Percentiles rank a stretch among this genome's conserved stretches.
Evolutionary conservation across 805 yeast species (phyloP).

Genomic region (Ogataea philodendri): DNA sequence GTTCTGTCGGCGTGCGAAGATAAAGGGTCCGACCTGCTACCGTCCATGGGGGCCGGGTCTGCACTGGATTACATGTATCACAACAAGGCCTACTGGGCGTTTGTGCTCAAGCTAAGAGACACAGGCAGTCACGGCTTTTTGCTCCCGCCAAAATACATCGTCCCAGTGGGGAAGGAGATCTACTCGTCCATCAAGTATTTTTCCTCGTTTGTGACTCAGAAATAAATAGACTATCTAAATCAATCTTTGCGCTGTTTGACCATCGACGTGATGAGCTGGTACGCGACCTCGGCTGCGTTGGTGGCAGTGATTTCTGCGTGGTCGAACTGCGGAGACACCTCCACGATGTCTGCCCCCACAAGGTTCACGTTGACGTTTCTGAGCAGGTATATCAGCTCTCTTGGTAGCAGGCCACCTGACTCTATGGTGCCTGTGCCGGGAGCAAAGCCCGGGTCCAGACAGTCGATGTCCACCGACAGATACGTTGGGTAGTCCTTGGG

Average conservation of each 20-base stretch:
- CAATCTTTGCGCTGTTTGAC: slow-evolving; percentile 52
- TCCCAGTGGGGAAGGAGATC: slow-evolving; percentile 75
- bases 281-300: slow-evolving; percentile 70
- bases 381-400: slow-evolving; percentile 50
- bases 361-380: slow-evolving; percentile 46
- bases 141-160: slow-evolving; percentile 65
- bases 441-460: slow-evolving; percentile 56
- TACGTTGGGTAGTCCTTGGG: slow-evolving; percentile 69
- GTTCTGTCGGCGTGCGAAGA: slow-evolving; percentile 80
- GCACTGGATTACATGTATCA: slow-evolving; percentile 84
- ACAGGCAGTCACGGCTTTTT: slow-evolving; percentile 81
- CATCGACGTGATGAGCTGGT: slow-evolving; percentile 71
- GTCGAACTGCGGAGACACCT: slow-evolving; percentile 64
- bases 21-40: slow-evolving; percentile 67
- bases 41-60: slow-evolving; percentile 77
- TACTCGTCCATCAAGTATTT: slow-evolving; percentile 68
- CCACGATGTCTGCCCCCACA: slow-evolving; percentile 58
- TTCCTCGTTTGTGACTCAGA: slow-evolving; percentile 44
- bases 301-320: slow-evolving; percentile 63
- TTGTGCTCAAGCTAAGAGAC: slow-evolving; percentile 77
- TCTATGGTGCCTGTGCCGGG: slow-evolving; percentile 61
- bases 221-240: slow-evolving; percentile 1
- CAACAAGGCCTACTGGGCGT: slow-evolving; percentile 78
- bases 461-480: slow-evolving; percentile 74
- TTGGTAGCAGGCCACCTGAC: slow-evolving; percentile 57